Base-by-base conservation (phyloP, 2,329 filamentous ascomycete genomes). In the Cordyceps javanica region DNA sequence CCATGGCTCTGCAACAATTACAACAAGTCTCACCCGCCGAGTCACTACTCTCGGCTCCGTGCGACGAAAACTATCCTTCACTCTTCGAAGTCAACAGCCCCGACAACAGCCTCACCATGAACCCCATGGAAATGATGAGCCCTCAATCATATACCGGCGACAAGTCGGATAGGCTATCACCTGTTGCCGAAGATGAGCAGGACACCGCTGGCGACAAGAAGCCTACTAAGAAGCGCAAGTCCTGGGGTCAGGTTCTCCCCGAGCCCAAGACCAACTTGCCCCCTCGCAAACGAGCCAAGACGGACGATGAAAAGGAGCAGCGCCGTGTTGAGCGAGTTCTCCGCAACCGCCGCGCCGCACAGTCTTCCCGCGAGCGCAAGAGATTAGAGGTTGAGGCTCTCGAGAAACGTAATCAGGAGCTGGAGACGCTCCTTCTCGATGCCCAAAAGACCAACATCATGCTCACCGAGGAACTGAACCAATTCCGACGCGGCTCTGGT, bases 301-400 rank as follows among this genome's bases (percentile, higher is more conserved):
- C 94, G 3, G 93, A 96, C 67, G 94, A 97, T 68, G 94, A 99
- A 75, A 99, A 99, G 77, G 94, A 97, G 75, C 94, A 99, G 74
- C 89, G 94, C 45, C 89, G 94, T 61, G 95, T 97, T 57, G 94
- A 99, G 78, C 90, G 94, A 61, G 94, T 99, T 63, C 90, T 97
- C 66, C 88, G 94, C 45, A 99, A 99, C 71, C 90, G 94, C 63
- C 90, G 92, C 60, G 94, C 94, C 46, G 94, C 94, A 41, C 94
- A 97, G 79, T 97, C 95, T 59, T 99, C 94, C 4, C 83, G 94
- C 52, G 94, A 99, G 74, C 89, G 92, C 60, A 96, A 97, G 81
- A 85, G 92, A 58, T 80, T 81, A 14, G 86, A 97, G 74, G 91
- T 96, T 39, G 94, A 97, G 74, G 87, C 87, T 45, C 82, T 97